Conservation (phyloP, 176 grass and related monocot genomes). For the Bolboschoenus planiculmis region DNA sequence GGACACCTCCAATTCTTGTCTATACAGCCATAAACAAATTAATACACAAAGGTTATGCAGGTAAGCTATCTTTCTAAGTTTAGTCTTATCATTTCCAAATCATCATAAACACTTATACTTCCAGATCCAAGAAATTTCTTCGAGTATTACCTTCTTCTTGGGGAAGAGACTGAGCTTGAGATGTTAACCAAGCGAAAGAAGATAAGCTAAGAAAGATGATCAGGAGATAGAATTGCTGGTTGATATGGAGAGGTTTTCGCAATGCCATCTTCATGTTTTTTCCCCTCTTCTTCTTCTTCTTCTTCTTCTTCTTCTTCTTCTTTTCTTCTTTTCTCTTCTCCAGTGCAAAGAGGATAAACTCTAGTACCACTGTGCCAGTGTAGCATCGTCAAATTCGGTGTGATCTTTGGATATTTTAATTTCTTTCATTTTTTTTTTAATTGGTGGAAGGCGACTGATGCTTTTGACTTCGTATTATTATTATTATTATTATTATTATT, state of each 20-base stretch:
- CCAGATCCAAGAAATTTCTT: not conserved
- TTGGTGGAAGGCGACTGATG: not conserved
- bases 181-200: conserved; percentile 23
- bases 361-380: not conserved
- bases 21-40: not conserved
- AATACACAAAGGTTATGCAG: not conserved
- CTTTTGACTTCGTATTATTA: conserved; percentile 5
- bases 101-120: not conserved
- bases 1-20: not conserved
- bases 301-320: not conserved
- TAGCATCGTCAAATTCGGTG: not conserved
- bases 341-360: not conserved
- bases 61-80: not conserved
- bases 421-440: not conserved
- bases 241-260: not conserved
- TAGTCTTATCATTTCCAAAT: not conserved
- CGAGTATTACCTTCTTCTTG: conserved; percentile 45
- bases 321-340: not conserved
- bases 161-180: conserved; percentile 34
- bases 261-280: not conserved
- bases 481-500: too few species aligned
- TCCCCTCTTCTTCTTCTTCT: not conserved
- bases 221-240: not conserved
- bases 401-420: not conserved
- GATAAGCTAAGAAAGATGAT: conserved; percentile 1